phyloP scores from a whole-genome alignment of 1,284 basidiomycete genomes.

The Pseudozyma tsukubaensis region DNA sequence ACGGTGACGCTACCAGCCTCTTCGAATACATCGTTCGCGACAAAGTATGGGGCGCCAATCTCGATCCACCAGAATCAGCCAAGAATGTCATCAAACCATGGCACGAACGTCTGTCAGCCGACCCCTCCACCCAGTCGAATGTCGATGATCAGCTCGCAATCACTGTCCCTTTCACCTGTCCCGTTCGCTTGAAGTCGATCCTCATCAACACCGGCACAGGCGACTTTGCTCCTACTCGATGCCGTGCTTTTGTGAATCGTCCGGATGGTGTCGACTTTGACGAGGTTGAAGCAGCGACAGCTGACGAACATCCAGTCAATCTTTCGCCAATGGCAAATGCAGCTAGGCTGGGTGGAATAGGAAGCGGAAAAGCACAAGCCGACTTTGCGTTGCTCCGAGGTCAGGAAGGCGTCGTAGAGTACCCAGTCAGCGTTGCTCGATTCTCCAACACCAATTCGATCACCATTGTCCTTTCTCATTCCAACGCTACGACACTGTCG shows the following conservation, averaged over 20 bases:
- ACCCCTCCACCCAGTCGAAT: conserved; percentile 59
- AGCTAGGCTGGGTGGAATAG: conserved; percentile 46
- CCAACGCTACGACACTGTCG: conserved; percentile 53
- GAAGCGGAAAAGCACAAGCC: conserved; percentile 62
- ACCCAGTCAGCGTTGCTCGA: conserved; percentile 63
- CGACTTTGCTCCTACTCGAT: conserved; percentile 62
- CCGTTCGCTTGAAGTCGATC: conserved; percentile 63
- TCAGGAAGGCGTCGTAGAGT: conserved; percentile 58
- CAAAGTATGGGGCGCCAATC: conserved; percentile 62
- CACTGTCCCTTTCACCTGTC: conserved; percentile 64
- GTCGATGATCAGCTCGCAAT: conserved; percentile 67
- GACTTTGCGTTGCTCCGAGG: conserved; percentile 62
- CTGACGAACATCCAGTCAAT: conserved; percentile 24
- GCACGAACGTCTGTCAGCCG: conserved; percentile 54
- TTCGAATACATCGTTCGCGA: conserved; percentile 61
- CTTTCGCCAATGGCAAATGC: conserved; percentile 20
- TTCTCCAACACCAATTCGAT: conserved; percentile 63
- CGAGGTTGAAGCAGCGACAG: conserved; percentile 46
- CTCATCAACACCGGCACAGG: conserved; percentile 61
- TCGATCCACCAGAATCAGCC: conserved; percentile 62
- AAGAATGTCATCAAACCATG: conserved; percentile 65
- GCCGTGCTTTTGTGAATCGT: conserved; percentile 63
- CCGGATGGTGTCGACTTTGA: conserved; percentile 66
- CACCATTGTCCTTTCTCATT: conserved; percentile 62
- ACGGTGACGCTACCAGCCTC: conserved; percentile 55